Base-by-base conservation (phyloP, 1,284 basidiomycete species). In the Cutaneotrichosporon cavernicola region DNA sequence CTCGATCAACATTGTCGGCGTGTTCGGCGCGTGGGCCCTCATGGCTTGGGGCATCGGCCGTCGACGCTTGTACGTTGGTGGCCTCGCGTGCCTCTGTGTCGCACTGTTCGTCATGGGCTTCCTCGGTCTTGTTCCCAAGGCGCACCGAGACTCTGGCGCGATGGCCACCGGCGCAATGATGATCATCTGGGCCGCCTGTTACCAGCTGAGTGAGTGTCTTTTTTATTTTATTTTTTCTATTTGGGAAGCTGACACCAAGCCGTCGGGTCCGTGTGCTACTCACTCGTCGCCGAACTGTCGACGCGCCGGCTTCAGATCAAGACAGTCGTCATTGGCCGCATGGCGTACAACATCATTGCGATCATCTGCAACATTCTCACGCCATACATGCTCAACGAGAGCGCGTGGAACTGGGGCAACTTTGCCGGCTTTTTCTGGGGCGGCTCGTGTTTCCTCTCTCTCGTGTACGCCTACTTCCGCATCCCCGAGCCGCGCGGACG, bases 281-380 rank as follows among this genome's bases (percentile, higher is more conserved):
- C 63, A 49, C 73, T 84, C 56, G 82, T 84, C 9, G 80, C 82
- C 18, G 83, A 84, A 62, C 73, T 84, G 50, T 75, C 80, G 0
- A 81, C 82, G n/a, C 80, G 81, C 21, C 77, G 83, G 30, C 76
- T 84, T 6, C 75, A 81, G 53, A 80, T 82, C 69, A 85, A 85
- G 77, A 83, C 84, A 2, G 80, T 85, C 66, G 84, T 82, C 0
- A 77, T 86, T 30, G 81, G 82, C 36, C 80, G 85, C 56, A 74
- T 72, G 60, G 66, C 72, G 1, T 81, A 80, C 72, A 75, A 76
- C 64, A 65, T 76, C 55, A 79, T 81, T 69, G 83, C 82, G 68
- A 82, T 81, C 66, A 67, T 78, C 66, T 71, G 70, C 69, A 72
- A 71, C 50, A 72, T 81, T 34, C 69, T 82, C 21, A 79, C 77